A percentile compares a stretch with the other conserved stretches of the same genome.
Conservation (phyloP, 208 protist species). For the Wallacemonas sp. region DNA sequence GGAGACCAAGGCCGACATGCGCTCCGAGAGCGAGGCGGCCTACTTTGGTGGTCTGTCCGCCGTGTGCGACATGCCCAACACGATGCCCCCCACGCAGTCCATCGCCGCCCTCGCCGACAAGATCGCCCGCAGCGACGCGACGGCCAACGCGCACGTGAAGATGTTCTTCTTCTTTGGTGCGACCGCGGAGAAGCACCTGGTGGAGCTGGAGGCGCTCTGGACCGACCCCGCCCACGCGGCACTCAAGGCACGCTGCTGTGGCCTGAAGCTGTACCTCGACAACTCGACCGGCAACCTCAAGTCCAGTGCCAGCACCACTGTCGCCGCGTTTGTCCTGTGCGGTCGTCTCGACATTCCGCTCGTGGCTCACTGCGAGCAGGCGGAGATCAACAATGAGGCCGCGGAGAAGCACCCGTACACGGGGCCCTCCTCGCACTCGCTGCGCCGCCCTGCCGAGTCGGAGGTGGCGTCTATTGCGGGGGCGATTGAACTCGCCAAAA, state of each 20-base stretch:
- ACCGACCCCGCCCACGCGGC: slow-evolving; percentile 50
- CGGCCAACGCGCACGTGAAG: slow-evolving; percentile 25
- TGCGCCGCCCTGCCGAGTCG: slow-evolving; percentile 73
- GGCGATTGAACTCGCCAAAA: slow-evolving; percentile 68
- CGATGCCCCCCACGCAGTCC: slow-evolving; percentile 76
- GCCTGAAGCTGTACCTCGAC: slow-evolving; percentile 88
- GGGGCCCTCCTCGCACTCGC: slow-evolving; percentile 66
- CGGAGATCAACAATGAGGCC: slow-evolving; percentile 69
- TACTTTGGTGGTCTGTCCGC: slow-evolving; percentile 88
- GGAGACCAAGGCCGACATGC: slow-evolving; percentile 94
- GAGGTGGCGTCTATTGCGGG: slow-evolving; percentile 65
- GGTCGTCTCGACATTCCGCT: slow-evolving; percentile 68
- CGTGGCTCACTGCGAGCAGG: slow-evolving; percentile 90
- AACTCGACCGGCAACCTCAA: slow-evolving; percentile 88
- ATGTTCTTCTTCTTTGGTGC: slow-evolving; percentile 89
- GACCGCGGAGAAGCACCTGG: slow-evolving; percentile 59
- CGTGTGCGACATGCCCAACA: slow-evolving; percentile 91
- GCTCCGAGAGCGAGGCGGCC: slow-evolving; percentile 85
- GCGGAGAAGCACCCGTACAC: slow-evolving; percentile 59
- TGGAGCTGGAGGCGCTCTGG: slow-evolving; percentile 74
- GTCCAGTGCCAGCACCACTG: slow-evolving; percentile 55
- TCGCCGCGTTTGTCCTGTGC: slow-evolving; percentile 77
- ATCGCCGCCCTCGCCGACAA: slow-evolving; percentile 76
- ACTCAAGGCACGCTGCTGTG: slow-evolving; percentile 64
- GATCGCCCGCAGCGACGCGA: slow-evolving; percentile 40